Evolutionary conservation across 495 filamentous ascomycete species (phyloP), one percentile per base, ranked within the genome.

Genomic region (Lasiosphaeriaceae sp.): DNA sequence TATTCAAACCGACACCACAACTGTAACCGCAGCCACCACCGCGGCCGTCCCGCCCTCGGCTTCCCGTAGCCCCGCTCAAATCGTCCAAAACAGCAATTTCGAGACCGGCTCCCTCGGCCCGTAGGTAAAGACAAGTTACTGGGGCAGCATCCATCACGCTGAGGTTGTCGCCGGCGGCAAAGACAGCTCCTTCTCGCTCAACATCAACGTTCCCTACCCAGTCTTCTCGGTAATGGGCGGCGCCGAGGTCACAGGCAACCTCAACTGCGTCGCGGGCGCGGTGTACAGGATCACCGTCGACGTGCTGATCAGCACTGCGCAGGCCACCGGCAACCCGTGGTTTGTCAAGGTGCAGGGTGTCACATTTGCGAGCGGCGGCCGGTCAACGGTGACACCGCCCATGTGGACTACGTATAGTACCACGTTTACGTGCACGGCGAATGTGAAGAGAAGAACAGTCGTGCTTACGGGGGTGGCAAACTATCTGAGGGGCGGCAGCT

Each of bases 401-500:
- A 22, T 47, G 17, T 47, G 45, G 45, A 47, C 5, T 2, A 23
- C 45, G 19, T 47, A 22, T 14, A 47, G 8, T 3, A 47, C 17
- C 20, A 22, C 17, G 17, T 47, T 47, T 47, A 22, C 20, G 45
- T 47, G 45, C 45, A 1, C 45, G 45, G 20, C 45, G 1, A 22
- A 22, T 1, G 17, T 6, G 20, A 2, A n/a, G 19, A 11, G 6
- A 12, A 21, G 45, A 2, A 22, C 17, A 6, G 45, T 47, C 21
- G 21, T 22, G 20, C 17, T 47, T 47, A 1, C 2, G 4, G 45
- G 19, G 19, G 8, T 14, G 11, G 7, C 19, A 1, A 47, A 47
- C 45, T 47, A 47, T 23, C 45, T 47, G 45, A 23, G 45, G 45
- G 45, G 45, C 20, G 45, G 45, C 20, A 47, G 19, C 14, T 47